phyloP scores from a whole-genome alignment of 2,329 filamentous ascomycete genomes.

The Neopestalotiopsis sp. region DNA sequence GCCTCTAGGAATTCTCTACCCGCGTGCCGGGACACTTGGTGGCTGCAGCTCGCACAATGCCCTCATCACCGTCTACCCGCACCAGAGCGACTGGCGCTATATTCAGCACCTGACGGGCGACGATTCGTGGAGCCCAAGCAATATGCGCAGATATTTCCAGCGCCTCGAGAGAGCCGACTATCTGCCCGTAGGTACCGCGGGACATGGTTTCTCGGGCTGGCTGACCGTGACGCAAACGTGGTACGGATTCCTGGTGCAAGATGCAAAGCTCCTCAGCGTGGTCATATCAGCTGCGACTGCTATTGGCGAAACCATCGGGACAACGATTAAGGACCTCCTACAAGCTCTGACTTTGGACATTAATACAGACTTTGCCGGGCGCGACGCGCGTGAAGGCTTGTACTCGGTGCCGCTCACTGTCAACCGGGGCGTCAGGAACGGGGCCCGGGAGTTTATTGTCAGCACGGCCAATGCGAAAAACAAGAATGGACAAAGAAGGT shows the following conservation, averaged over 20 bases:
- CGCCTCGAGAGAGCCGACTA: conserved; percentile 49
- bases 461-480: conserved; percentile 43
- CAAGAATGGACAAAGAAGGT: conserved; percentile 36
- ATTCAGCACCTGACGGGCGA: conserved; percentile 48
- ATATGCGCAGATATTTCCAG: conserved; percentile 47
- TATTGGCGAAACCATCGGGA: conserved; percentile 3
- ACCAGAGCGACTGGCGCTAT: conserved; percentile 45
- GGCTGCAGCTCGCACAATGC: conserved; percentile 36
- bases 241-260: conserved; percentile 47
- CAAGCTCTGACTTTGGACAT: conserved; percentile 18
- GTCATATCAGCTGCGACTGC: conserved; percentile 16
- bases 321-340: conserved; percentile 13
- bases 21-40: conserved; percentile 43
- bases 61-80: conserved; percentile 43
- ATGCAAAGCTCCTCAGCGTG: conserved; percentile 42
- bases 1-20: conserved; percentile 39
- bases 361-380: conserved; percentile 12
- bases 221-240: conserved; percentile 42
- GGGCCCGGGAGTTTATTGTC: conserved; percentile 54
- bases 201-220: conserved; percentile 58
- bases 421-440: conserved; percentile 44
- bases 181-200: conserved; percentile 34
- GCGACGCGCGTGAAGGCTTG: conserved; percentile 44
- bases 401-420: conserved; percentile 57
- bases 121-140: conserved; percentile 42